Evolutionary conservation across 2,329 filamentous ascomycete species (phyloP).

Genomic region (Colletotrichum nymphaeae): DNA sequence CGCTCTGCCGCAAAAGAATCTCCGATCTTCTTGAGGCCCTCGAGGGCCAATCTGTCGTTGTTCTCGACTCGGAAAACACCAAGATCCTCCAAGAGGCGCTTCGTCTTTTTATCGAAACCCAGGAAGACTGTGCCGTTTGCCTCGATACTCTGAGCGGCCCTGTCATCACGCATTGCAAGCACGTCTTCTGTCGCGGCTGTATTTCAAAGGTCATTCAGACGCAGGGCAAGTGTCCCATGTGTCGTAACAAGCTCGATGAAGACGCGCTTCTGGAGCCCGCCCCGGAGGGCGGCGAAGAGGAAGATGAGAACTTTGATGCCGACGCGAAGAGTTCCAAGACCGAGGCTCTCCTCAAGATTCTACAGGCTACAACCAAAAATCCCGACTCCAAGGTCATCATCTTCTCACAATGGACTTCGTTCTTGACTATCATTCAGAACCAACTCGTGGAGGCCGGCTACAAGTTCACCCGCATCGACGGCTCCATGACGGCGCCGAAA

Average conservation of each 20-base stretch:
- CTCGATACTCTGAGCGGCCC: conserved; percentile 78
- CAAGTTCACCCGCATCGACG: conserved; percentile 80
- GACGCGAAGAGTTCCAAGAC: conserved; percentile 84
- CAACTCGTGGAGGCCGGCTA: conserved; percentile 72
- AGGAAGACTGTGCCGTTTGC: conserved; percentile 87
- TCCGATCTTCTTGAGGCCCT: conserved; percentile 77
- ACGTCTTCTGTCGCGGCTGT: conserved; percentile 80
- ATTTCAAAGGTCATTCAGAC: conserved; percentile 79
- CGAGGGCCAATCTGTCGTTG: conserved; percentile 74
- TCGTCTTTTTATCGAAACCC: conserved; percentile 80
- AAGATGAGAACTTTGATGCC: conserved; percentile 66
- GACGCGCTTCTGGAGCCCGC: conserved; percentile 73
- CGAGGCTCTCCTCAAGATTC: conserved; percentile 79
- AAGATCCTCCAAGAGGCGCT: conserved; percentile 80
- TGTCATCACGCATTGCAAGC: conserved; percentile 87
- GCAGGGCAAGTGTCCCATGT: conserved; percentile 88
- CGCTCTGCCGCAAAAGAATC: conserved; percentile 81
- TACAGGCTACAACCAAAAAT: conserved; percentile 75
- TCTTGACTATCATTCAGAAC: conserved; percentile 77
- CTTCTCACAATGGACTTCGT: conserved; percentile 83
- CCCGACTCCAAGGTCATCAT: conserved; percentile 75
- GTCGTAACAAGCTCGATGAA: conserved; percentile 75
- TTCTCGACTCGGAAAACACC: conserved; percentile 78
- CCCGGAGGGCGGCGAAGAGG: conserved; percentile 60
- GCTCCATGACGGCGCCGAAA: conserved; percentile 76